These are phyloP conservation scores for Wickerhamiella nectarea DNA, from an alignment of 805 yeast species.

Conservation along the genomic window DNA sequence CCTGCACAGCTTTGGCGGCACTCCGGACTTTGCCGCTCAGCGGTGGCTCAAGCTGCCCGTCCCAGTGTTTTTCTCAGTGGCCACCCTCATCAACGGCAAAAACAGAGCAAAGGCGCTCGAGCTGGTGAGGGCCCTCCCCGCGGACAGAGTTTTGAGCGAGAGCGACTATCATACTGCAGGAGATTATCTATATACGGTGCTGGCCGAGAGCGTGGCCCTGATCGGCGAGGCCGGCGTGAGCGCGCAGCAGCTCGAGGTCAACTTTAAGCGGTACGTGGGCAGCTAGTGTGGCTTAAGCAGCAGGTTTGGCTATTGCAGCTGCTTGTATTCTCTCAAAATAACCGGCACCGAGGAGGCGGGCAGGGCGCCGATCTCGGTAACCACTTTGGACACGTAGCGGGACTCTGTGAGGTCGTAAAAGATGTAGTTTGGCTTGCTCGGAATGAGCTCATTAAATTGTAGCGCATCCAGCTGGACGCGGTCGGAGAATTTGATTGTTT, in stretches of 20 bases:
- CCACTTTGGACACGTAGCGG: constrained; percentile 80
- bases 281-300: not conserved
- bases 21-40: constrained; percentile 38
- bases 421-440: constrained; percentile 47
- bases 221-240: constrained; percentile 1
- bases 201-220: constrained; percentile 8
- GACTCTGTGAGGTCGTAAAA: constrained; percentile 94
- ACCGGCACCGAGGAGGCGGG: constrained; percentile 99
- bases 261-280: not conserved
- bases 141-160: constrained; percentile 33
- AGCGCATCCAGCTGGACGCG: constrained; percentile 94
- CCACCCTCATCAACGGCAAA: constrained; percentile 35
- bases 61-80: constrained; percentile 39
- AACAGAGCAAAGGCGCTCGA: constrained; percentile 23
- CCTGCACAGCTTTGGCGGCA: constrained; percentile 80
- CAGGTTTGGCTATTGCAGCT: constrained; percentile 7
- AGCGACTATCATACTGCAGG: constrained; percentile 35
- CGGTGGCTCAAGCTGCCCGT: constrained; percentile 18
- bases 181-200: constrained; percentile 13
- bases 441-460: constrained; percentile 66
- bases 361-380: constrained; percentile 88
- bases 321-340: constrained; percentile 68
- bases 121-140: constrained; percentile 27
- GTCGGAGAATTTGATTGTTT: constrained; percentile 84
- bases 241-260: not conserved